Evolutionary conservation across 2,329 filamentous ascomycete species (phyloP), one percentile per base, ranked within the genome.

Genomic region (Chaetomium olivaceum): DNA sequence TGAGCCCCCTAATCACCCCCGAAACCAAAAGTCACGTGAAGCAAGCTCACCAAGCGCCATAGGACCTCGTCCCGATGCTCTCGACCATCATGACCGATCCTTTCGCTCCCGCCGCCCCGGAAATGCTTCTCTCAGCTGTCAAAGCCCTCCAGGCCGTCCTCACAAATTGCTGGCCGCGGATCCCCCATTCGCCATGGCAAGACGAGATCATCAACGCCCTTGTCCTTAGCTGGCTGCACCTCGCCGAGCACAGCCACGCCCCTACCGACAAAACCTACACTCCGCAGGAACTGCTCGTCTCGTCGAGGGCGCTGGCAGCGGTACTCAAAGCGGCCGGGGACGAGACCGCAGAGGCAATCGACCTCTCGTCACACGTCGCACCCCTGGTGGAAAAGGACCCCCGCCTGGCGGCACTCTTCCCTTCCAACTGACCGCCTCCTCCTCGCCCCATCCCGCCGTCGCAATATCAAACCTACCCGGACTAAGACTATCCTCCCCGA

Each of bases 61-160:
- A 91, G 82, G 85, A 87, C 55, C 76, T 94, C 8, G 74, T 96
- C 0, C 87, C 90, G 0, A 81, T 93, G 68, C 76, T 92, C 11
- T 86, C 86, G 2, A 79, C 81, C 48, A 84, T 89, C 11, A 79
- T 96, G 61, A 82, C 85, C 2, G 87, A 93, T 72, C 88, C 91
- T 0, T 91, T 95, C 73, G 83, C 84, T 0, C 78, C 83, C 11
- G 80, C 83, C 1, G 80, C 85, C 67, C 79, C 83, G 1, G 77
- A 81, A 0, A 78, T 89, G 1, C 77, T 92, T 1, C 61, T 81
- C 0, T 80, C 84, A 0, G 83, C 87, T 0, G 75, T 83, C 2
- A 74, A 79, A 21, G 82, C 87, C 0, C 71, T 92, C 25, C 82
- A 87, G 61, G 77, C 79, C 0, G 78, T 89, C 16, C 78, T 96